Evolutionary conservation across 2,329 filamentous ascomycete genomes (phyloP).

Genomic region (Pseudogymnoascus sp.): DNA sequence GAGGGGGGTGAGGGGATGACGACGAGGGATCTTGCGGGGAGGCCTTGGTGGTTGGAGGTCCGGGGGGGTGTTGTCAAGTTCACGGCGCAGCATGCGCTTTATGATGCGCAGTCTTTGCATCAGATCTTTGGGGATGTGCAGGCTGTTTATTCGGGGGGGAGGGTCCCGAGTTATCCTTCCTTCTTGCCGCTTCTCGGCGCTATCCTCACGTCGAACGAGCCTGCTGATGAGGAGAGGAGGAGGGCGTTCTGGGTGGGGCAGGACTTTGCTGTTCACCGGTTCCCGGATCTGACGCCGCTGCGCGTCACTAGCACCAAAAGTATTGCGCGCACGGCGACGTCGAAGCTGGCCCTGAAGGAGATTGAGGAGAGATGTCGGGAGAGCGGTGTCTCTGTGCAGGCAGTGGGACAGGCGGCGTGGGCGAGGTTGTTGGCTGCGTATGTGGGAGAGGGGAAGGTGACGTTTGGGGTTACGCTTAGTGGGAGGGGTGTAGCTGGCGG

Average conservation of each 20-base stretch:
- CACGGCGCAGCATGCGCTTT: slow-evolving; percentile 64
- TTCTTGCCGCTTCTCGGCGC: slow-evolving; percentile 36
- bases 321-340: slow-evolving; percentile 29
- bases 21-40: background rate
- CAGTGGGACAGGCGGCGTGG: slow-evolving; percentile 71
- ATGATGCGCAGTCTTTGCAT: slow-evolving; percentile 70
- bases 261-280: slow-evolving; percentile 53
- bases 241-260: slow-evolving; percentile 55
- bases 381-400: slow-evolving; percentile 44
- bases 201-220: slow-evolving; percentile 34
- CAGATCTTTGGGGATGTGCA: slow-evolving; percentile 54
- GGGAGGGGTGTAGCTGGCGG: slow-evolving; percentile 54
- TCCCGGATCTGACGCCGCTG: slow-evolving; percentile 67
- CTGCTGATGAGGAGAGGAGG: slow-evolving; percentile 25
- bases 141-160: slow-evolving; percentile 28
- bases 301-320: slow-evolving; percentile 27
- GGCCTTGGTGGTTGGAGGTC: slow-evolving; percentile 24
- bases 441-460: slow-evolving; percentile 62
- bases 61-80: slow-evolving; percentile 15
- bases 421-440: slow-evolving; percentile 66
- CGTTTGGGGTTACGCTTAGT: slow-evolving; percentile 74
- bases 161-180: slow-evolving; percentile 21
- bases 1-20: background rate
- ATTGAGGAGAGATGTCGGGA: slow-evolving; percentile 49
- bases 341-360: slow-evolving; percentile 31